A percentile compares a stretch with the other conserved stretches of the same genome.
Conservation (phyloP, 2,329 filamentous ascomycete genomes). For the Beauveria rudraprayagi region DNA sequence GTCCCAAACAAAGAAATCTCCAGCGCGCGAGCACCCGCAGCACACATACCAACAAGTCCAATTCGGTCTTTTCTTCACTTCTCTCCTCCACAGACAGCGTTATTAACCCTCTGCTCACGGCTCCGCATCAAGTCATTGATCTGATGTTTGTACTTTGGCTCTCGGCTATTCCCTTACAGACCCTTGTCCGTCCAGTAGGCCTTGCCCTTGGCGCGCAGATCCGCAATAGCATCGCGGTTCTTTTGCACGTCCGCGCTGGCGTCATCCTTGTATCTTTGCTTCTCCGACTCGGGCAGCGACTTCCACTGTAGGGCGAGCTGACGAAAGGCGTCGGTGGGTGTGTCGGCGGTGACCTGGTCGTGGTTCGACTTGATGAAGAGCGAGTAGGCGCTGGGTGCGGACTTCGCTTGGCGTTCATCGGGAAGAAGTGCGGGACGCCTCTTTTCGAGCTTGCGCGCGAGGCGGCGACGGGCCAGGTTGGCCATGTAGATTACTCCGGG, state of each 20-base stretch:
- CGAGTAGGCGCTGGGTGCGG: conserved; percentile 23
- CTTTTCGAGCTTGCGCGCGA: conserved; percentile 29
- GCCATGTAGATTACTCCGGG: conserved; percentile 34
- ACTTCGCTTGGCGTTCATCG: conserved; percentile 42
- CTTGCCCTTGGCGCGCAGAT: conserved; percentile 13
- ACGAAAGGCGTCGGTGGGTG: conserved; percentile 17
- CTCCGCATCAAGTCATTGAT: background rate
- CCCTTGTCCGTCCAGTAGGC: conserved; percentile 16
- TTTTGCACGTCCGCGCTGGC: conserved; percentile 13
- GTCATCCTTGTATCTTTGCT: conserved; percentile 31
- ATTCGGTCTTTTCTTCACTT: background rate
- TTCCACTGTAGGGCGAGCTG: conserved; percentile 34
- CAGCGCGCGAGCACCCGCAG: background rate
- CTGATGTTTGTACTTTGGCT: background rate
- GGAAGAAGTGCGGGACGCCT: conserved; percentile 23
- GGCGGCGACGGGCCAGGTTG: conserved; percentile 37
- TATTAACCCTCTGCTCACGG: background rate
- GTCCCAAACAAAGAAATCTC: background rate
- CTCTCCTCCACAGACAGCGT: background rate
- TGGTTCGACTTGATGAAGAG: conserved; percentile 33
- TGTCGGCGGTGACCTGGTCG: conserved; percentile 19
- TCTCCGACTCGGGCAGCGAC: conserved; percentile 31
- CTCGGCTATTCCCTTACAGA: background rate
- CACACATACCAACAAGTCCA: background rate
- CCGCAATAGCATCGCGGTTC: conserved; percentile 23